phyloP scores from a whole-genome alignment of 805 yeast species.

The Wickerhamiella hasegawae region DNA sequence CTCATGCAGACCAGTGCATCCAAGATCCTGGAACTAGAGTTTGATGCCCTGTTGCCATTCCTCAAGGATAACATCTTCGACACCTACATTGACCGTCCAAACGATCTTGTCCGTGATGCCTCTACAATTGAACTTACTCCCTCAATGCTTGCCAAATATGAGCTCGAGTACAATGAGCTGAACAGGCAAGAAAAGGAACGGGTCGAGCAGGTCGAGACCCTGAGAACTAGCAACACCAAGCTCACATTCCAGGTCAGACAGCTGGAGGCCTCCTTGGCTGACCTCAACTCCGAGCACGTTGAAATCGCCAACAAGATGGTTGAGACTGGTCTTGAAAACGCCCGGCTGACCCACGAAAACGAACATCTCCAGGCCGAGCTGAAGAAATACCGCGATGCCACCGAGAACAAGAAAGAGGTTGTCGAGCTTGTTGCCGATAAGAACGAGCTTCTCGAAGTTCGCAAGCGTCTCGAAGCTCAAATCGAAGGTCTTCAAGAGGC shows the following conservation, averaged over 20 bases:
- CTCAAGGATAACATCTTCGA: slow-evolving; percentile 69
- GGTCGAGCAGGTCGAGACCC: slow-evolving; percentile 40
- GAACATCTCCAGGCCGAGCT: slow-evolving; percentile 16
- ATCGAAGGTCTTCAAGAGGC: slow-evolving; percentile 15
- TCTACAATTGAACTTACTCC: slow-evolving; percentile 62
- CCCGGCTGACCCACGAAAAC: slow-evolving; percentile 62
- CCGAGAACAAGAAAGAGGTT: slow-evolving; percentile 2
- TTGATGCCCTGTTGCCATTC: slow-evolving; percentile 63
- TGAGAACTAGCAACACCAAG: slow-evolving; percentile 52
- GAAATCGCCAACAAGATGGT: slow-evolving; percentile 80
- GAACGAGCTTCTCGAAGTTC: slow-evolving; percentile 9
- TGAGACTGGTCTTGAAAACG: slow-evolving; percentile 56
- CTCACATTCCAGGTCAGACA: slow-evolving; percentile 57
- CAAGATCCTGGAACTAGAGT: slow-evolving; percentile 40
- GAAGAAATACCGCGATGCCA: slow-evolving; percentile 5
- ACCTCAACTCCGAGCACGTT: slow-evolving; percentile 68
- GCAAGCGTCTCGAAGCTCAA: slow-evolving; percentile 12
- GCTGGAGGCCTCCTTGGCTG: slow-evolving; percentile 51
- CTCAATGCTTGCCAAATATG: slow-evolving; percentile 50
- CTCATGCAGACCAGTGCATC: slow-evolving; percentile 56
- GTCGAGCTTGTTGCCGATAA: slow-evolving; percentile 8
- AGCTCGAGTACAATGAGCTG: slow-evolving; percentile 60
- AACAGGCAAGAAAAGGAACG: slow-evolving; percentile 50
- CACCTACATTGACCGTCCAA: slow-evolving; percentile 44
- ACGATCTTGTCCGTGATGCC: slow-evolving; percentile 65